Percentiles rank a stretch among this genome's conserved stretches.
Conservation (phyloP, 257 asterid genomes). For the Agastache rugosa region DNA sequence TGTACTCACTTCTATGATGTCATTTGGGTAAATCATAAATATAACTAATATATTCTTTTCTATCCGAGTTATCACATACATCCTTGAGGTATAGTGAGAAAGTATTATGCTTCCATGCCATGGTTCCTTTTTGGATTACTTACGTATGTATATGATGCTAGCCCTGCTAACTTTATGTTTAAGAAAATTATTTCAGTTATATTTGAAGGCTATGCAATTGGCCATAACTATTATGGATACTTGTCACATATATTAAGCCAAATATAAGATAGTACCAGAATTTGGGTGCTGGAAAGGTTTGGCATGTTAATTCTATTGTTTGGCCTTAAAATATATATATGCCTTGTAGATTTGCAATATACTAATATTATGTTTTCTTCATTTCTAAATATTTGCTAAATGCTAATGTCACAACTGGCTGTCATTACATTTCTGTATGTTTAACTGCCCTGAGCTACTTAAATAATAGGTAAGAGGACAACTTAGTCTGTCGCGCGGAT, state of each 20-base stretch:
- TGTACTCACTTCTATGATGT: not conserved
- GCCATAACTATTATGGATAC: not conserved
- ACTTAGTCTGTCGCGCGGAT: conserved; percentile 77
- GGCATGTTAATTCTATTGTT: conserved; percentile 12
- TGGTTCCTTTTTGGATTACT: conserved; percentile 4
- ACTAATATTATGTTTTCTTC: conserved; percentile 2
- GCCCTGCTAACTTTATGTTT: conserved; percentile 19
- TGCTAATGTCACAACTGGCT: conserved; percentile 21
- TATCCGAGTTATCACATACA: conserved; percentile 22
- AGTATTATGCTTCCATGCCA: conserved; percentile 17
- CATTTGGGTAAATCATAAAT: conserved; percentile 21
- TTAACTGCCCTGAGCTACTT: conserved; percentile 23
- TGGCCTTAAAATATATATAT: conserved; percentile 18
- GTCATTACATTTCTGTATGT: conserved; percentile 24
- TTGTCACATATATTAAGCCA: conserved; percentile 26
- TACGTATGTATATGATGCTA: conserved; percentile 1
- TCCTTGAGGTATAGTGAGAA: conserved; percentile 18
- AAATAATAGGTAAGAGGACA: conserved; percentile 80
- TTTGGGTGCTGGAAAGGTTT: conserved; percentile 16
- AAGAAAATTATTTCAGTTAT: conserved; percentile 15
- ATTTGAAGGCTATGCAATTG: conserved; percentile 4
- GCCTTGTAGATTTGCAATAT: conserved; percentile 14
- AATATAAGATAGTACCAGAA: conserved; percentile 16
- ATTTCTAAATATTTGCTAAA: conserved; percentile 27
- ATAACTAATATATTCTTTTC: not conserved